phyloP scores from a whole-genome alignment of 1,139 yeast genomes.

The Pneumocystis jirovecii region DNA sequence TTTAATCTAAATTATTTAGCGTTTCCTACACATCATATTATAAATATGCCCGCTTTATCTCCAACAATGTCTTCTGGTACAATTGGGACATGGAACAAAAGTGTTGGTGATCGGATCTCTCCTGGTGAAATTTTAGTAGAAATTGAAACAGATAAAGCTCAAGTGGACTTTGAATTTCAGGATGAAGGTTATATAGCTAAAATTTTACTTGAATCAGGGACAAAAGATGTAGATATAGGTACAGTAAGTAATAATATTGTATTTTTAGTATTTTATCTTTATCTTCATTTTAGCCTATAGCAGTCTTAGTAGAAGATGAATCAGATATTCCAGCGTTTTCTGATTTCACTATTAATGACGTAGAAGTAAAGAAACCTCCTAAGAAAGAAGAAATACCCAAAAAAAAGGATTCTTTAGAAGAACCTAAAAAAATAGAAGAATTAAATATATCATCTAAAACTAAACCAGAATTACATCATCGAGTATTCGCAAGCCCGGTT shows the following conservation, averaged over 20 bases:
- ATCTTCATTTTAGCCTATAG: slow-evolving; percentile 45
- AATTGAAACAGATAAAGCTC: slow-evolving; percentile 95
- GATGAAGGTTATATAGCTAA: slow-evolving; percentile 95
- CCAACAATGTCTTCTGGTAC: slow-evolving; percentile 98
- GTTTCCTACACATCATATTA: slow-evolving; percentile 2
- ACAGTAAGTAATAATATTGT: slow-evolving; percentile 22
- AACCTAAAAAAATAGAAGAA: slow-evolving; percentile 7
- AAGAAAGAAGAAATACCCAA: slow-evolving; percentile 7
- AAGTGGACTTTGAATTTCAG: slow-evolving; percentile 97
- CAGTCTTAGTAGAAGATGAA: slow-evolving; percentile 83
- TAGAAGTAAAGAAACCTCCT: slow-evolving; percentile 23
- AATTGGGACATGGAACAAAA: slow-evolving; percentile 82
- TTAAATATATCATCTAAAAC: slow-evolving; percentile 12
- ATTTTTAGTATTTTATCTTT: not conserved
- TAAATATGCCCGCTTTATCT: slow-evolving; percentile 89
- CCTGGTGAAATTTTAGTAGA: slow-evolving; percentile 93
- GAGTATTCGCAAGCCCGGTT: slow-evolving; percentile 87
- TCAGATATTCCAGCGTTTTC: slow-evolving; percentile 77
- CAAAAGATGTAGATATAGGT: slow-evolving; percentile 84
- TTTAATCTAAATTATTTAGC: not conserved
- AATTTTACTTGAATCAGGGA: slow-evolving; percentile 69
- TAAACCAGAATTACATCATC: slow-evolving; percentile 27
- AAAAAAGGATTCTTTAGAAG: slow-evolving; percentile 1
- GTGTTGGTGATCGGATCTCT: slow-evolving; percentile 59
- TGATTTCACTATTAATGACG: slow-evolving; percentile 71